Base-by-base conservation (phyloP, 139 green algal genomes). In the Nannochloris sp. region DNA sequence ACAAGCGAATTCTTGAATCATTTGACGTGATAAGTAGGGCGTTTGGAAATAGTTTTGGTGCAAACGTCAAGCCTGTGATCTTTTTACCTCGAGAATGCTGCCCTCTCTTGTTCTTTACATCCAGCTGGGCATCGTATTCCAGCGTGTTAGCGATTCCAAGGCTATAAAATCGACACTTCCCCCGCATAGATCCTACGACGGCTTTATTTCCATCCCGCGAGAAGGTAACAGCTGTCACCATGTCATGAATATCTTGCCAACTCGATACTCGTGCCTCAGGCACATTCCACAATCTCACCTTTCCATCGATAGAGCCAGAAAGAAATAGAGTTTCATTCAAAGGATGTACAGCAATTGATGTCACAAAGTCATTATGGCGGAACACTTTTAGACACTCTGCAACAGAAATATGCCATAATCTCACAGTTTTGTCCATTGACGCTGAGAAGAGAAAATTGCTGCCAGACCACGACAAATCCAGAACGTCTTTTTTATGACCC, bases 381-480 rank as follows among this genome's bases (percentile, higher is more conserved):
- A 93, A 93, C 21, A 79, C 73, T 4, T 81, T 75, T 61, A 94
- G 56, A 63, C 80, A 89, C 57, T 86, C 78, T 15, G 70, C 68
- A 61, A 89, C 83, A 34, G 59, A 77, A 23, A 89, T 75, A 76
- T 93, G 85, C 89, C 89, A 96, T 64, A 96, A 72, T 36, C 89
- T 79, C 44, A 95, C 89, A 14, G 78, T 89, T 65, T 90, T 91
- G 77, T 96, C 89, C 75, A 92, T 88, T 4, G 79, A 90, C 1
- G 81, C 78, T 1, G 77, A 85, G n/a, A 96, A 81, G 54, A 96
- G 63, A 60, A 97, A 95, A 56, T 75, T 71, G 0, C 78, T 73
- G 2, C 57, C 55, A 5, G 66, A 89, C 90, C 90, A 97, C 57
- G 70, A 80, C 14, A 97, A 23, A 68, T 96, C 90, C 64, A 96